These are phyloP conservation scores for Herpotrichia juniperi DNA, from an alignment of 2,329 filamentous ascomycete species.

Conservation along the genomic window DNA sequence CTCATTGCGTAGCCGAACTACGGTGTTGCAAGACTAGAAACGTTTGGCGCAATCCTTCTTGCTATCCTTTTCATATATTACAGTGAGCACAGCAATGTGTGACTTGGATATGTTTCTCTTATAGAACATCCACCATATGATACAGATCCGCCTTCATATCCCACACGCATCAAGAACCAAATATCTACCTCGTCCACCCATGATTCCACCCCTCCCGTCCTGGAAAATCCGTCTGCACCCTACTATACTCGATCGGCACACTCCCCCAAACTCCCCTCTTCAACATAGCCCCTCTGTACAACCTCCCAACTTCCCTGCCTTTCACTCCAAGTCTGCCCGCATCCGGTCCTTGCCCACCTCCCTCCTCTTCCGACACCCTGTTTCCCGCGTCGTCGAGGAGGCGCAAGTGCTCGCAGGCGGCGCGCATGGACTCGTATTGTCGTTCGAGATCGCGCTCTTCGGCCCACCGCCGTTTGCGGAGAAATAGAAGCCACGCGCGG, in stretches of 20 bases:
- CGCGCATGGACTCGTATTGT: constrained; percentile 80
- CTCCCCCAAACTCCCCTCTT: constrained; percentile 87
- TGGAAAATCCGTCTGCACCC: constrained; percentile 84
- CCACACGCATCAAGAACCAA: background rate
- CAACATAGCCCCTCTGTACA: constrained; percentile 88
- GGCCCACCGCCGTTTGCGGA: constrained; percentile 68
- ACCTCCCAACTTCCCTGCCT: constrained; percentile 66
- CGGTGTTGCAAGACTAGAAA: background rate
- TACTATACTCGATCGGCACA: constrained; percentile 90
- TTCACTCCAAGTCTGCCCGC: constrained; percentile 27
- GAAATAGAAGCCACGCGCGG: constrained; percentile 87
- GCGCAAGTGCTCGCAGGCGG: constrained; percentile 83
- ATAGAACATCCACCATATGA: background rate
- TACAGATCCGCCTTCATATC: background rate
- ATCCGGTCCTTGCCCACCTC: constrained; percentile 60
- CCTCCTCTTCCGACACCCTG: constrained; percentile 52
- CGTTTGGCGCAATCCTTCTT: background rate
- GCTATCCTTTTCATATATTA: background rate
- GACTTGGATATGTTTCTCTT: too few relatives aligned
- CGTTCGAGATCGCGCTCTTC: constrained; percentile 76
- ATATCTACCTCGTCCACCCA: constrained; percentile 73
- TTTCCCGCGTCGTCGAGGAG: constrained; percentile 54
- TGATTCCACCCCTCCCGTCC: constrained; percentile 86
- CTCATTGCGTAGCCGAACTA: background rate
- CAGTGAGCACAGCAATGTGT: background rate